phyloP scores from a whole-genome alignment of 805 yeast species.

The Sugiyamaella chiloensis region DNA sequence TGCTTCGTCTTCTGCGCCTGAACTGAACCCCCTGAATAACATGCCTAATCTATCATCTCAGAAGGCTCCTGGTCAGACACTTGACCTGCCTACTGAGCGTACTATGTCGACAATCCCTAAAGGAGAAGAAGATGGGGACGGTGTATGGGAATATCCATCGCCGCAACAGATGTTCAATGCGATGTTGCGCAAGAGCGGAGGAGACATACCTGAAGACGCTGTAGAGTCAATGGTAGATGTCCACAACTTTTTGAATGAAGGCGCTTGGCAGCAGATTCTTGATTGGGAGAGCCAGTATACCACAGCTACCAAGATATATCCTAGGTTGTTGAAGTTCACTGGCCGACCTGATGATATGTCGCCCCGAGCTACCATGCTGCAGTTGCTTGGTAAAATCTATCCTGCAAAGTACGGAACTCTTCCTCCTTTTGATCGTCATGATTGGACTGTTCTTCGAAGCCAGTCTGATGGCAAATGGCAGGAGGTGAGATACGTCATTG shows the following conservation, averaged over 20 bases:
- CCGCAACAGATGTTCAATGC: constrained; percentile 99
- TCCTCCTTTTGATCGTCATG: constrained; percentile 97
- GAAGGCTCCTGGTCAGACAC: constrained; percentile 74
- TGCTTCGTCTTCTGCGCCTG: constrained; percentile 28
- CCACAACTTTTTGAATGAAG: constrained; percentile 93
- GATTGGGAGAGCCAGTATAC: constrained; percentile 85
- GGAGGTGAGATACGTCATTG: constrained; percentile 86
- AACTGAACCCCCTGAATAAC: constrained; percentile 76
- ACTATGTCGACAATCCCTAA: constrained; percentile 84
- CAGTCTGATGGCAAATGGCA: constrained; percentile 47
- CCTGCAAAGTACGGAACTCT: constrained; percentile 70
- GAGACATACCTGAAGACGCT: constrained; percentile 89
- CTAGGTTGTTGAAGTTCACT: constrained; percentile 79
- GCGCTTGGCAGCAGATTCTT: constrained; percentile 93
- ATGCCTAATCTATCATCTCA: constrained; percentile 77
- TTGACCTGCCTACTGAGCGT: constrained; percentile 77
- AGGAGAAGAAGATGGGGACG: constrained; percentile 60
- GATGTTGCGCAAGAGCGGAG: constrained; percentile 91
- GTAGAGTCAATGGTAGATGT: constrained; percentile 96
- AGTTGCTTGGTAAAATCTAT: constrained; percentile 61
- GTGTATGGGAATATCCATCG: constrained; percentile 97
- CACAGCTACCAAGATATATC: constrained; percentile 50
- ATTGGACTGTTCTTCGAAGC: constrained; percentile 87
- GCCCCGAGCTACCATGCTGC: constrained; percentile 77
- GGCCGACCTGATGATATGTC: constrained; percentile 87